A percentile compares a stretch with the other conserved stretches of the same genome.
Conservation (phyloP, 257 asterid genomes). For the Orobanche coerulescens region DNA sequence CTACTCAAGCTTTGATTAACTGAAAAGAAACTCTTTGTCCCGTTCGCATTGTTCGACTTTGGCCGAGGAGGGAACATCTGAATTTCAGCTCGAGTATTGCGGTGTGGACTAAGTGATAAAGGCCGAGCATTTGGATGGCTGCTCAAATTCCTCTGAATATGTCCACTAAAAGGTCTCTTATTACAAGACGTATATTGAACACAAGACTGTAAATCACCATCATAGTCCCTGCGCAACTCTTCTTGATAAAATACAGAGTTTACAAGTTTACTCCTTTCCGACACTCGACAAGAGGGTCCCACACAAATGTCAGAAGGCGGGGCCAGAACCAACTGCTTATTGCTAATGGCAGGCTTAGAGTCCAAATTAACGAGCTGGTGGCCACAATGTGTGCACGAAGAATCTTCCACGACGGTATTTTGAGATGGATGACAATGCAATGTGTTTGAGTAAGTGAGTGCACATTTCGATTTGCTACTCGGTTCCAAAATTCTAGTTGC, state of each 20-base stretch:
- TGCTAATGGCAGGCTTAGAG: slow-evolving; percentile 19
- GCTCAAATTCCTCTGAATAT: slow-evolving; percentile 26
- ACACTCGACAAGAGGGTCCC: slow-evolving; percentile 31
- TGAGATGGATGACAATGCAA: slow-evolving; percentile 23
- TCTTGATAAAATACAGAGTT: slow-evolving; percentile 26
- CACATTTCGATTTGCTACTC: slow-evolving; percentile 50
- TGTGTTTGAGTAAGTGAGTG: slow-evolving; percentile 42
- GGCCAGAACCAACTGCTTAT: slow-evolving; percentile 24
- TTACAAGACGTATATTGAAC: slow-evolving; percentile 19
- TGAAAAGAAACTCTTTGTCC: slow-evolving; percentile 29
- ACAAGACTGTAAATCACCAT: slow-evolving; percentile 18
- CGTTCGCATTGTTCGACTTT: slow-evolving; percentile 27
- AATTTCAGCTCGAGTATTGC: slow-evolving; percentile 28
- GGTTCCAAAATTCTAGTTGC: slow-evolving; percentile 79
- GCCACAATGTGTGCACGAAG: slow-evolving; percentile 57
- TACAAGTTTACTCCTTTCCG: slow-evolving; percentile 29
- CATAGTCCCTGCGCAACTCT: slow-evolving; percentile 24
- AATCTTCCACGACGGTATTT: slow-evolving; percentile 24
- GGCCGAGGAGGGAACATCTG: slow-evolving; percentile 30
- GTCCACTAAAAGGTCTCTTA: slow-evolving; percentile 29
- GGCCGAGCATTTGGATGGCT: slow-evolving; percentile 27
- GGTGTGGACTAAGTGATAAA: slow-evolving; percentile 26
- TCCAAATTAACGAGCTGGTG: slow-evolving; percentile 27
- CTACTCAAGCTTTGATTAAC: slow-evolving; percentile 27
- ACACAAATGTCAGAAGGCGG: slow-evolving; percentile 29